A percentile compares a stretch with the other conserved stretches of the same genome.
Evolutionary conservation across 2,329 filamentous ascomycete species (phyloP).

Genomic region (Paraconiothyrium sp.): DNA sequence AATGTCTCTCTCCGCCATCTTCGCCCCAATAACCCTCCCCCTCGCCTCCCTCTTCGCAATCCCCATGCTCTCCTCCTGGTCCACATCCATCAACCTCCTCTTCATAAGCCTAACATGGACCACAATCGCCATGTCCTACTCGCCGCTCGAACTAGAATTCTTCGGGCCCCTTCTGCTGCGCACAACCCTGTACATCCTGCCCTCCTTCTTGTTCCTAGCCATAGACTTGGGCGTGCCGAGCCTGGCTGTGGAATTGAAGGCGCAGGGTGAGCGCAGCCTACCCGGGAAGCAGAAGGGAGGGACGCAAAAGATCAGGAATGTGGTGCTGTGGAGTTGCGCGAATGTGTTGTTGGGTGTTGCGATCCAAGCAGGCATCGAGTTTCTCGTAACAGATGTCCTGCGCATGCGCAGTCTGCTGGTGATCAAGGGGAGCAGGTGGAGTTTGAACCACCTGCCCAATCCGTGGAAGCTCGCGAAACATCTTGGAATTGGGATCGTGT

Average conservation of each 20-base stretch:
- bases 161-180: conserved; percentile 75
- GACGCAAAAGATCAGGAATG: conserved; percentile 56
- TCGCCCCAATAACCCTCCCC: conserved; percentile 50
- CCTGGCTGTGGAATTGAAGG: conserved; percentile 74
- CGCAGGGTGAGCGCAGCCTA: conserved; percentile 65
- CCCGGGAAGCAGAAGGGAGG: conserved; percentile 53
- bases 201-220: conserved; percentile 75
- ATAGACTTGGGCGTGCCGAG: conserved; percentile 78
- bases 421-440: conserved; percentile 67
- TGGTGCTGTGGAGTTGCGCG: conserved; percentile 63
- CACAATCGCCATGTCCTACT: conserved; percentile 80
- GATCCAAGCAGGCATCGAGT: conserved; percentile 66
- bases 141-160: conserved; percentile 78
- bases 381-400: conserved; percentile 63
- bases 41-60: conserved; percentile 73
- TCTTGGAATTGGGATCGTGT: conserved; percentile 61
- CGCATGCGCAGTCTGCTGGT: conserved; percentile 65
- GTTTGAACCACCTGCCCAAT: conserved; percentile 69
- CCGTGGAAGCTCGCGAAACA: conserved; percentile 69
- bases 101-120: conserved; percentile 94
- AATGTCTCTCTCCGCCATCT: conserved; percentile 43
- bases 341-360: conserved; percentile 65
- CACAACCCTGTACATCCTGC: conserved; percentile 74
- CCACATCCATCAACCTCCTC: conserved; percentile 81
- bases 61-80: conserved; percentile 77